Base-by-base conservation (phyloP, 352 stramenopile genomes). In the Thalassiosira delicatula region DNA sequence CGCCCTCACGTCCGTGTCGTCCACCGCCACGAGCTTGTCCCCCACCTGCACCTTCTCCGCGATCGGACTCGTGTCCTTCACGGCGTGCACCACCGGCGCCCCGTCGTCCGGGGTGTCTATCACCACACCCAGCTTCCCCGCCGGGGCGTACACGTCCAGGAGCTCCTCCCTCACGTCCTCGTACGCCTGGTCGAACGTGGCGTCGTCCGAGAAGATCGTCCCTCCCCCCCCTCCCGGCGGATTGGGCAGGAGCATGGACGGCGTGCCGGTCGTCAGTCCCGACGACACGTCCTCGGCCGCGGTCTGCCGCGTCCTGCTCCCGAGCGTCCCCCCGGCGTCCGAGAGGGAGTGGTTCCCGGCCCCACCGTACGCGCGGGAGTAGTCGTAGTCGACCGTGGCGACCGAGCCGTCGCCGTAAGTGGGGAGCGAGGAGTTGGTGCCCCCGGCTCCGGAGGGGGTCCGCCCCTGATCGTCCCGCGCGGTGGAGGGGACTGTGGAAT, bases 121-220 rank as follows among this genome's bases (percentile, higher is more conserved):
- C 2, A 95, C 88, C 65, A 95, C 87, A 19, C 91, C 91, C 17
- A 95, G 76, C 37, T 93, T 95, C 49, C 91, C 91, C 49, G 88
- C 51, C 1, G 91, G 91, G 29, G 89, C 91, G 71, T 87, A 85
- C 1, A 94, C 81, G 60, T 93, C 87, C 40, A 93, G 79, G 2
- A 85, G 54, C 35, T 86, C 73, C 33, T 89, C 83, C 8, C 46
- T n/a, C 1, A 71, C 44, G 27, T 69, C 63, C 21, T 85, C 77
- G 29, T 78, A 85, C 7, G 70, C 78, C 21, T 79, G 66, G 25
- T 86, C 73, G 49, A 83, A 83, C 19, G 66, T 82, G 25, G 37
- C 11, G 68, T 86, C 79, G 12, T 81, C 78, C 3, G 70, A 85
- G 61, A 77, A 74, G 29, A 78, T 74, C 1, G 63, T 80, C 29